These are phyloP conservation scores for Neolentinus lepideus DNA, from an alignment of 1,284 basidiomycete genomes.

Conservation along the genomic window DNA sequence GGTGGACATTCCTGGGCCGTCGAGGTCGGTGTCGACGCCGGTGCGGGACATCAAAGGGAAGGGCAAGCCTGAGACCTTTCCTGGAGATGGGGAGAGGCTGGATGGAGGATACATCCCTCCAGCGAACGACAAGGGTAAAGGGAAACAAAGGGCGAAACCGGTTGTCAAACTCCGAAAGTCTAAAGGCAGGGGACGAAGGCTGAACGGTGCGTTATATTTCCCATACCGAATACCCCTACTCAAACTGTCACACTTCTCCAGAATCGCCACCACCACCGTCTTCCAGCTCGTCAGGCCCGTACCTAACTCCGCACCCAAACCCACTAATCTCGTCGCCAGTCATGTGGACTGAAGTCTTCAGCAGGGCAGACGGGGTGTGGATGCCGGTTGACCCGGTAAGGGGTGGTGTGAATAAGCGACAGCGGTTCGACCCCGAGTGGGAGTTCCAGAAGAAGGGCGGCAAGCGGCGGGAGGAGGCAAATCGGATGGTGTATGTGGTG, in stretches of 20 bases:
- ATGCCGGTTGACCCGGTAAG: conserved; percentile 88
- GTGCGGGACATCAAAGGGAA: conserved; percentile 25
- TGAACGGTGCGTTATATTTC: conserved; percentile 15
- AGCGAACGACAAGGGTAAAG: conserved; percentile 39
- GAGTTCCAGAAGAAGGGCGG: conserved; percentile 34
- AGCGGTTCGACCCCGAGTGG: conserved; percentile 75
- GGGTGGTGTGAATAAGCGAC: conserved; percentile 73
- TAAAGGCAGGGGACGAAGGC: conserved; percentile 38
- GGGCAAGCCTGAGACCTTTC: conserved; percentile 32
- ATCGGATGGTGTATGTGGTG: conserved; percentile 90
- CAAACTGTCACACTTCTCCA: neutral
- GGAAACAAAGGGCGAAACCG: conserved; percentile 42
- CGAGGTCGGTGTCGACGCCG: conserved; percentile 23
- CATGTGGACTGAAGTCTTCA: conserved; percentile 98
- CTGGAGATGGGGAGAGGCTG: conserved; percentile 31
- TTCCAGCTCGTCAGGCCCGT: neutral
- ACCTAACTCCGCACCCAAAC: conserved; percentile 31
- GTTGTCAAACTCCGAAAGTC: conserved; percentile 49
- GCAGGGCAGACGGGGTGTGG: conserved; percentile 88
- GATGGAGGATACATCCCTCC: conserved; percentile 27
- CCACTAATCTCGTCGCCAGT: conserved; percentile 73
- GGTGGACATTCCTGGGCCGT: conserved; percentile 19
- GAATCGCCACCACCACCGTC: neutral
- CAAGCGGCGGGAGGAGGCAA: conserved; percentile 21
- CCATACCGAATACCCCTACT: too few species aligned